Conservation (phyloP, 2,329 filamentous ascomycete genomes). For the Lachnellula occidentalis region DNA sequence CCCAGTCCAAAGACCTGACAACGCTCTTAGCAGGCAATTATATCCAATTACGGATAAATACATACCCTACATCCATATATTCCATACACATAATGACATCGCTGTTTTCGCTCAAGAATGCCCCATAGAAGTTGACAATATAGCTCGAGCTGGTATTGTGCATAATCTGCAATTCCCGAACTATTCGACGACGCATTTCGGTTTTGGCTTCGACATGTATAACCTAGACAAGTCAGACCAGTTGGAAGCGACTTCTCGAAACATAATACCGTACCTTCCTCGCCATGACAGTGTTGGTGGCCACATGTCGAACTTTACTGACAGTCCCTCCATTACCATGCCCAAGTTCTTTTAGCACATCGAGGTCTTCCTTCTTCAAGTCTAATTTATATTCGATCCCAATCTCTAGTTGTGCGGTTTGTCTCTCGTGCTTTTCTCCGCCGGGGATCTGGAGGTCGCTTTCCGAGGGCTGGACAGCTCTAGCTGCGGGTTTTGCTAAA, state of each 20-base stretch:
- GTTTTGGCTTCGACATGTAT: slow-evolving; percentile 98
- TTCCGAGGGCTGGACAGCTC: slow-evolving; percentile 65
- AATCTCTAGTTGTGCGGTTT: slow-evolving; percentile 76
- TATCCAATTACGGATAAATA: slow-evolving; percentile 15
- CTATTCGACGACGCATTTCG: slow-evolving; percentile 93
- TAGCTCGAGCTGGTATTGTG: slow-evolving; percentile 95
- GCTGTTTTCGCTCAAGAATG: slow-evolving; percentile 92
- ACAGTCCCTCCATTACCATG: slow-evolving; percentile 96
- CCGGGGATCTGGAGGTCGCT: slow-evolving; percentile 60
- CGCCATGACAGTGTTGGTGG: slow-evolving; percentile 94
- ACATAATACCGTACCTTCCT: slow-evolving; percentile 66
- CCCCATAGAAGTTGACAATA: slow-evolving; percentile 97
- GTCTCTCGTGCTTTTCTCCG: slow-evolving; percentile 35
- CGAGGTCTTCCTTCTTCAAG: slow-evolving; percentile 82
- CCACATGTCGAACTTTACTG: slow-evolving; percentile 93
- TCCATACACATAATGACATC: slow-evolving; percentile 99
- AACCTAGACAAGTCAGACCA: slow-evolving; percentile 49
- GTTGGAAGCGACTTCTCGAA: background rate
- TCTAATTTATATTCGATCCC: slow-evolving; percentile 96
- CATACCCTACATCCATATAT: slow-evolving; percentile 98
- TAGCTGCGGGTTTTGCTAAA: slow-evolving; percentile 71
- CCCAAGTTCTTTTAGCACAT: slow-evolving; percentile 89
- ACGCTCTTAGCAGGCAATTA: slow-evolving; percentile 19
- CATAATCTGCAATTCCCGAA: slow-evolving; percentile 96
- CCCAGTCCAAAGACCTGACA: slow-evolving; percentile 77